phyloP scores from a whole-genome alignment of 441 rosid genomes.

The Viola pubescens region DNA sequence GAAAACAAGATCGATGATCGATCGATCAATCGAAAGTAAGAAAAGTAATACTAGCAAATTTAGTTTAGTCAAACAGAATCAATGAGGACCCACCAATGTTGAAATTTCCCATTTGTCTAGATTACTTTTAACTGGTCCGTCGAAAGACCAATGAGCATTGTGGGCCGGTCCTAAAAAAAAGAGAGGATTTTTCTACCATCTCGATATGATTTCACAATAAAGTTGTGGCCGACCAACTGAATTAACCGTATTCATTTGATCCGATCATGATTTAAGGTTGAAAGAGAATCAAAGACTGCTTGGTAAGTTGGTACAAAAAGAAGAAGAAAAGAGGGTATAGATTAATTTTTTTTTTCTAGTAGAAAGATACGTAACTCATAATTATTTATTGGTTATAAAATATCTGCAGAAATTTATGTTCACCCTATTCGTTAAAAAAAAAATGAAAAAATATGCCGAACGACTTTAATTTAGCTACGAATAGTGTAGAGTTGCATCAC shows the following conservation, averaged over 20 bases:
- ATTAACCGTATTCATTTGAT: conserved; percentile 26
- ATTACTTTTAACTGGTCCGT: conserved; percentile 2
- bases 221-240: conserved; percentile 44
- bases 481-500: too few species aligned
- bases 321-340: background rate
- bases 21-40: background rate
- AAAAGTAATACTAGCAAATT: background rate
- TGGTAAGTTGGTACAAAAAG: background rate
- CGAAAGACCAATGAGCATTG: background rate
- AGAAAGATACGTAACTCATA: too few species aligned
- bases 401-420: too few species aligned
- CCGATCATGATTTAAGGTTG: conserved; percentile 17
- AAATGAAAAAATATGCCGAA: too few species aligned
- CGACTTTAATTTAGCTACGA: too few species aligned
- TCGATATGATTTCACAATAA: background rate
- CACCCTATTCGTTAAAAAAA: too few species aligned
- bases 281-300: conserved; percentile 12
- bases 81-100: conserved; percentile 21
- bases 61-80: conserved; percentile 32
- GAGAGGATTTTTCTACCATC: background rate
- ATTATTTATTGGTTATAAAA: too few species aligned
- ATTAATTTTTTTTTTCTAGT: conserved; percentile 16
- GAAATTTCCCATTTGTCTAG: conserved; percentile 9
- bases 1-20: background rate
- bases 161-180: background rate